These are phyloP conservation scores for Colletotrichum sp. DNA, from an alignment of 2,329 filamentous ascomycete genomes.

Conservation along the genomic window DNA sequence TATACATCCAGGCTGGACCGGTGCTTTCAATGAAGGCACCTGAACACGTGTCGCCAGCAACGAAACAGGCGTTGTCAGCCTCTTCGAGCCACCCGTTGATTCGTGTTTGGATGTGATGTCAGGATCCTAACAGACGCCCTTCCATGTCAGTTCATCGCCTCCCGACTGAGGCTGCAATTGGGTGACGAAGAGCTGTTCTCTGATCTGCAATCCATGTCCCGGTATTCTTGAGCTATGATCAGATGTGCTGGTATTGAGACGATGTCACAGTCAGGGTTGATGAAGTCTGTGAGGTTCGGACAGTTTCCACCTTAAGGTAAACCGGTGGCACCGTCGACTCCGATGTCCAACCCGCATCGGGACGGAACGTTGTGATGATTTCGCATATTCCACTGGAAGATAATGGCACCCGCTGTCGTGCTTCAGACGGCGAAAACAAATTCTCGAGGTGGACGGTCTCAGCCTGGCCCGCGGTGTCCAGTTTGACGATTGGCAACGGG, in stretches of 20 bases:
- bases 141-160: background rate
- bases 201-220: background rate
- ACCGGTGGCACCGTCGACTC: background rate
- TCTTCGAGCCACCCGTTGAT: no score
- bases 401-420: background rate
- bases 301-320: background rate
- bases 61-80: no score
- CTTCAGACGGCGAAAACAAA: background rate
- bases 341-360: background rate
- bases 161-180: background rate
- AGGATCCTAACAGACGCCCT: background rate
- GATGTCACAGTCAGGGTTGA: background rate
- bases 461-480: background rate
- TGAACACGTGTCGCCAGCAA: no score
- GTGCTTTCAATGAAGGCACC: no score
- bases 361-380: background rate
- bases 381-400: background rate
- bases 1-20: no score
- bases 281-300: background rate
- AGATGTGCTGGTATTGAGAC: background rate
- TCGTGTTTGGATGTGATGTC: no score
- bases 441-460: background rate
- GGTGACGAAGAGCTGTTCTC: background rate
- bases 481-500: background rate
- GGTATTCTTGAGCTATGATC: background rate